Percentiles rank a stretch among this genome's conserved stretches.
phyloP scores from a whole-genome alignment of 768 basidiomycete species.

The Leccinum subgranulosum region DNA sequence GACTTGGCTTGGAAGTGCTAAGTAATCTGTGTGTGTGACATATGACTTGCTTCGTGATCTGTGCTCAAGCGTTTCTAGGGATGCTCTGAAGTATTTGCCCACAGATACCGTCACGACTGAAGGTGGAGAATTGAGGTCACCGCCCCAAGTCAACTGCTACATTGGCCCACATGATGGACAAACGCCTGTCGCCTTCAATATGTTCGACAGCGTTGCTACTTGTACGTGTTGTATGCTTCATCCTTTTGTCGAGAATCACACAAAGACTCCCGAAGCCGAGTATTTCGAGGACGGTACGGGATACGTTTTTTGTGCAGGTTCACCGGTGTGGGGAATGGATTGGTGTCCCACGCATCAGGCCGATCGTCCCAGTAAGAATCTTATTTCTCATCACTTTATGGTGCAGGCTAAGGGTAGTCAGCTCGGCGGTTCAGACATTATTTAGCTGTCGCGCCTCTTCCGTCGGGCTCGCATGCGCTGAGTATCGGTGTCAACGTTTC shows the following conservation, averaged over 20 bases:
- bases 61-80: constrained; percentile 36
- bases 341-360: constrained; percentile 83
- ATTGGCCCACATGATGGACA: constrained; percentile 66
- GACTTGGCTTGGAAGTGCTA: constrained; percentile 45
- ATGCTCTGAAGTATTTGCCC: constrained; percentile 59
- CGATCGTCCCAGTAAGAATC: constrained; percentile 49
- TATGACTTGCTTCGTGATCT: constrained; percentile 1
- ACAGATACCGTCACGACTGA: constrained; percentile 47
- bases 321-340: constrained; percentile 86
- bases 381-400: neutral
- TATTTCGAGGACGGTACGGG: constrained; percentile 57
- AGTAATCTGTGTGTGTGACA: constrained; percentile 48
- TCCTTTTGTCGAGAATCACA: neutral
- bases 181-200: constrained; percentile 42
- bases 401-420: constrained; percentile 22
- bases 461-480: constrained; percentile 61
- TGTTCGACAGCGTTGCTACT: constrained; percentile 57
- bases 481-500: constrained; percentile 58
- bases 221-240: constrained; percentile 49
- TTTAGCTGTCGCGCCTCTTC: constrained; percentile 77
- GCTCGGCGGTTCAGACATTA: constrained; percentile 66
- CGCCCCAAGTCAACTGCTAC: constrained; percentile 56
- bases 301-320: constrained; percentile 82
- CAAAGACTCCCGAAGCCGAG: constrained; percentile 43
- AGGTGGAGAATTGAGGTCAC: constrained; percentile 47